A percentile compares a stretch with the other conserved stretches of the same genome.
phyloP scores from a whole-genome alignment of 208 protist genomes.

The Acanthamoeba sp. region DNA sequence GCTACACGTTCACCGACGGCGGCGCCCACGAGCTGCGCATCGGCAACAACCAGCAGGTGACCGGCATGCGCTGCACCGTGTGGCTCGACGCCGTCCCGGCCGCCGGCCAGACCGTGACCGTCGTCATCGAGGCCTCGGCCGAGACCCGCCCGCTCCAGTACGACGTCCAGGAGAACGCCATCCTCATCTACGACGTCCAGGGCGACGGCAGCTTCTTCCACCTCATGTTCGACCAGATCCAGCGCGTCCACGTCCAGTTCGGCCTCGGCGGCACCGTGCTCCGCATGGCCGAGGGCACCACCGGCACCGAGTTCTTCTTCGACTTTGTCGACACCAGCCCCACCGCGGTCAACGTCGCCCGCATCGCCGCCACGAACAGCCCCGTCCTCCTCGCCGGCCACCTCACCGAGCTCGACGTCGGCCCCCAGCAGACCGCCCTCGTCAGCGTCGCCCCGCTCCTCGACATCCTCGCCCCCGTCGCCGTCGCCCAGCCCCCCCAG shows the following conservation, averaged over 20 bases:
- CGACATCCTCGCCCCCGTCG: constrained; percentile 19
- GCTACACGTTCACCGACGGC: background rate
- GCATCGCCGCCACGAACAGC: constrained; percentile 19
- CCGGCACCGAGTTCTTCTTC: constrained; percentile 54
- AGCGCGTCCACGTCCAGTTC: constrained; percentile 57
- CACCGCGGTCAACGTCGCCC: background rate
- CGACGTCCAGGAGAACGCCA: constrained; percentile 66
- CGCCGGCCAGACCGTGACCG: background rate
- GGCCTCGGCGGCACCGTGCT: constrained; percentile 18
- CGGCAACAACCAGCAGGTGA: constrained; percentile 13
- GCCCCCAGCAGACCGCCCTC: background rate
- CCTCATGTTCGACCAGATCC: constrained; percentile 52
- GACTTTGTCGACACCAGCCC: background rate
- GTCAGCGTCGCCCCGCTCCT: background rate
- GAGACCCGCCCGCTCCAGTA: constrained; percentile 53
- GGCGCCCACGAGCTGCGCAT: constrained; percentile 38
- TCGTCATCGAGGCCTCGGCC: constrained; percentile 34
- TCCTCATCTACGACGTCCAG: constrained; percentile 24
- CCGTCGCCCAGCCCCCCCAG: background rate
- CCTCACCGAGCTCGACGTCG: constrained; percentile 12
- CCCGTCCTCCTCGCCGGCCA: background rate
- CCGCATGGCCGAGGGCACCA: constrained; percentile 26
- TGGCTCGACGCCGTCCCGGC: constrained; percentile 45
- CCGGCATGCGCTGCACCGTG: constrained; percentile 48
- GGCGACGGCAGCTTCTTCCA: constrained; percentile 53